Conservation (phyloP, 2,329 filamentous ascomycete genomes). For the Aspergillus fumigatiaffinis region DNA sequence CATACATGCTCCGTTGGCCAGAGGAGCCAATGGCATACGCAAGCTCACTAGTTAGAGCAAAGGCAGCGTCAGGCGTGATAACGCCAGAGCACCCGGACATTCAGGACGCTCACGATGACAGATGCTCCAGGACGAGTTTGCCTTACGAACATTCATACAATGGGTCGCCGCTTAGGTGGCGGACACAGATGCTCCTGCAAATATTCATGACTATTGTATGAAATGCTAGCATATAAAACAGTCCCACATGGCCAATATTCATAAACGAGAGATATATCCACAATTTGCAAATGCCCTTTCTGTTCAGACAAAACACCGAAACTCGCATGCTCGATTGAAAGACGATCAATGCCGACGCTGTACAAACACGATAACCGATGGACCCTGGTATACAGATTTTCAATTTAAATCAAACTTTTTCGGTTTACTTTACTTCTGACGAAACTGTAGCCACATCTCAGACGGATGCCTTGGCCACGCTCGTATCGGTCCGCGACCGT, state of each 20-base stretch:
- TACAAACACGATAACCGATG: background rate
- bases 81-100: background rate
- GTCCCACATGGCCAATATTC: background rate
- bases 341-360: slow-evolving; percentile 15
- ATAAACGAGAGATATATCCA: background rate
- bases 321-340: slow-evolving; percentile 19
- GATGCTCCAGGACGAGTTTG: background rate
- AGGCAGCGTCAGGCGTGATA: too few species aligned
- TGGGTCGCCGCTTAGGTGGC: background rate
- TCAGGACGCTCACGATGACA: background rate
- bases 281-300: background rate
- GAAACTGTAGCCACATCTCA: background rate
- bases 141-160: background rate
- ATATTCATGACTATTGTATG: background rate
- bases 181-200: background rate
- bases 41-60: background rate
- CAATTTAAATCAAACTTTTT: slow-evolving; percentile 10
- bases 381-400: slow-evolving; percentile 4
- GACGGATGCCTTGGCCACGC: slow-evolving; percentile 18
- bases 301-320: slow-evolving; percentile 22
- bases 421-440: slow-evolving; percentile 5
- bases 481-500: background rate
- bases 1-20: background rate
- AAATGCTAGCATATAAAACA: background rate
- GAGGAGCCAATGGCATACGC: background rate